Base-by-base conservation (phyloP, 345 rosid species). In the Lepidium aucheri region DNA sequence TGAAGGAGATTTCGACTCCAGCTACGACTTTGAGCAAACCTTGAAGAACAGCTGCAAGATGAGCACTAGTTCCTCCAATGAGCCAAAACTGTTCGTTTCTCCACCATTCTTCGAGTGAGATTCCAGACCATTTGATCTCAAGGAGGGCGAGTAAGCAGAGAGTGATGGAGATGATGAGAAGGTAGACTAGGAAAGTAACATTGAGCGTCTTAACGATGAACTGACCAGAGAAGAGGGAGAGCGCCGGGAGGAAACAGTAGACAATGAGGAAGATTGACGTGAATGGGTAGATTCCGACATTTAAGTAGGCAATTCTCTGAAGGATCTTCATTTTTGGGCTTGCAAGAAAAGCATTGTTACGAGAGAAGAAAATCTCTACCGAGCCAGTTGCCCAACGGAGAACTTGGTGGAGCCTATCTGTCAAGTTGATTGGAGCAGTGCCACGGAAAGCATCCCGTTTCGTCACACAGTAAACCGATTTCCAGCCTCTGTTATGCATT, bases 401-500 rank as follows among this genome's bases (percentile, higher is more conserved):
- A 60, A 93, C 98, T 59, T 93, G 98, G 79, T 93, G 97, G 60
- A 93, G 96, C 86, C 98, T 78, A 72, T 90, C 98, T 5, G 98
- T 93, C 60, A 93, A 87, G 79, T 93, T 93, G 42, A 93, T 93
- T 0, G 98, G 98, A 64, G 98, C 97, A 28, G 97, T 90, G 41
- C 98, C 98, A 10, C 96, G 80, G 76, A 93, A 93, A 49, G 98
- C 97, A 70, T 93, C 98, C 3, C 97, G 91, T 73, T 88, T 93
- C 15, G 98, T 93, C 63, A 90, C 98, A 24, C 98, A 93, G 73
- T 93, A 93, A 63, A 93, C 97, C 1, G 98, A 93, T 68, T 86
- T 93, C 98, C 98, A 93, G 44, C 97, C 98, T 36, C 98, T 68
- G 81, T 93, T 90, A 82, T 93, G 98, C 98, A 93, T 93, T 50